A percentile compares a stretch with the other conserved stretches of the same genome.
These are phyloP conservation scores for Chenopodium suecicum DNA, from an alignment of 148 eudicot species.

Conservation along the genomic window DNA sequence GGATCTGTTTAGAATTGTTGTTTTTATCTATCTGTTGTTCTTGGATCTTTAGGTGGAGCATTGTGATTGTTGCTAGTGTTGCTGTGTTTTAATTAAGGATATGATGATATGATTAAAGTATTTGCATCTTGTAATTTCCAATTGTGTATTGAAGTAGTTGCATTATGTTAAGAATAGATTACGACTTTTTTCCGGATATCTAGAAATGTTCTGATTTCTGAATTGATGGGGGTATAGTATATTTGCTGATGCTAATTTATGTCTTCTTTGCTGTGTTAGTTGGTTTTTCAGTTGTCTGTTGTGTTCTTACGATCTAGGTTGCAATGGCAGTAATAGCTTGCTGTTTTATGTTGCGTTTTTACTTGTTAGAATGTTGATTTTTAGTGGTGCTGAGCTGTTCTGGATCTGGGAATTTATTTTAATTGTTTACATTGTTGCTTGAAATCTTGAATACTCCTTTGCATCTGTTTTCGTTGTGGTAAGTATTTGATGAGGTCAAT, in stretches of 20 bases:
- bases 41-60: constrained; percentile 6
- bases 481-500: constrained; percentile 11
- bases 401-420: background rate
- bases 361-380: background rate
- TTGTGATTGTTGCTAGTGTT: background rate
- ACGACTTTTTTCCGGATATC: background rate
- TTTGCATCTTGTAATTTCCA: background rate
- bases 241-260: background rate
- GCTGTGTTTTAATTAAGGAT: background rate
- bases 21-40: background rate
- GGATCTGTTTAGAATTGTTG: constrained; percentile 5
- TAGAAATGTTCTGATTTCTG: no score
- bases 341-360: background rate
- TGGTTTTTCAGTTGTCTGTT: background rate
- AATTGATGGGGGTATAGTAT: no score
- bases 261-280: background rate
- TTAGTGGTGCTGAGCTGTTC: background rate
- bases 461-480: background rate
- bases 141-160: no score
- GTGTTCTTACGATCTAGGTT: background rate
- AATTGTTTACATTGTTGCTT: background rate
- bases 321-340: background rate
- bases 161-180: background rate
- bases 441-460: background rate
- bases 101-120: background rate